Evolutionary conservation across 768 basidiomycete genomes (phyloP).

Genomic region (Mycena venus): DNA sequence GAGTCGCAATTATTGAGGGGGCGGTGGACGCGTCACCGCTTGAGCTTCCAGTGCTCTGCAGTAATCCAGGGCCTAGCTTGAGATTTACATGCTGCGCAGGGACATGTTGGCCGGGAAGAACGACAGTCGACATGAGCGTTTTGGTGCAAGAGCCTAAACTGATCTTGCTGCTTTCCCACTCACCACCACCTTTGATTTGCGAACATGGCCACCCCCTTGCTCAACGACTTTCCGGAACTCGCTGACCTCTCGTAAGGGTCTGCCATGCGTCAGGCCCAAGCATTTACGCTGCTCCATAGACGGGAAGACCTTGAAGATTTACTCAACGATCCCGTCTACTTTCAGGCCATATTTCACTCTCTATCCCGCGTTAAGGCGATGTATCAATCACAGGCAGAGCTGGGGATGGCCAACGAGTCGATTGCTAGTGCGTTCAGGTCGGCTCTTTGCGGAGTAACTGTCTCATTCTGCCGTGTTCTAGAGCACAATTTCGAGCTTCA

Average conservation of each 20-base stretch:
- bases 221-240: constrained; percentile 80
- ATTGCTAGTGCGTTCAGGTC: constrained; percentile 79
- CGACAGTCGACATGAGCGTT: constrained; percentile 56
- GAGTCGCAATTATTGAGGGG: constrained; percentile 66
- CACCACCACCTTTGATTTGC: constrained; percentile 12
- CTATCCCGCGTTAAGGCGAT: constrained; percentile 79
- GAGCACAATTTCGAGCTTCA: constrained; percentile 84
- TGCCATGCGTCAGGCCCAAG: neutral
- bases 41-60: constrained; percentile 54
- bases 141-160: constrained; percentile 5
- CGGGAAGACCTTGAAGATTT: constrained; percentile 94
- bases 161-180: neutral
- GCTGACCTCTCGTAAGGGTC: constrained; percentile 74
- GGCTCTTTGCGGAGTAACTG: constrained; percentile 1
- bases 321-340: constrained; percentile 83
- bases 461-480: constrained; percentile 44
- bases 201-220: constrained; percentile 60
- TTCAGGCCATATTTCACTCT: constrained; percentile 90
- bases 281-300: constrained; percentile 53
- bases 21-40: constrained; percentile 43
- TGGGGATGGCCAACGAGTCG: constrained; percentile 87
- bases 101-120: constrained; percentile 88
- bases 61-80: constrained; percentile 88
- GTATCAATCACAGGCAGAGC: constrained; percentile 81
- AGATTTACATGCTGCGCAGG: constrained; percentile 83